Evolutionary conservation across 73 alveolate species (phyloP).

Genomic region (Diophrys appendiculata): DNA sequence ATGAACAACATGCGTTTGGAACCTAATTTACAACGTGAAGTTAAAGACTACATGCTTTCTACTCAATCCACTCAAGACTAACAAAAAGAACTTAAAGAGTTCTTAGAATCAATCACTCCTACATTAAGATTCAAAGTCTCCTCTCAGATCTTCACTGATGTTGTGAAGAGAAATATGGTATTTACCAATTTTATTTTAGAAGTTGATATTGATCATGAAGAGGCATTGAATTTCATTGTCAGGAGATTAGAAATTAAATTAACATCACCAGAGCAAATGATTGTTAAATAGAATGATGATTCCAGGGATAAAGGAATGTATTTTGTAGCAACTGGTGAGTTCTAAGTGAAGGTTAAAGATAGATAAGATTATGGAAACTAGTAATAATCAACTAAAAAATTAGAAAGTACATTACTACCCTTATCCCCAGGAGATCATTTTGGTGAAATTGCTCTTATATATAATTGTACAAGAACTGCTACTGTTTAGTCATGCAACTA

Average conservation of each 20-base stretch:
- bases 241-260: conserved; percentile 30
- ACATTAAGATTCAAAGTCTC: conserved; percentile 19
- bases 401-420: conserved; percentile 14
- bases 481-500: conserved; percentile 45
- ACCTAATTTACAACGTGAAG: conserved; percentile 12
- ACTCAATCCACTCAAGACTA: conserved; percentile 26
- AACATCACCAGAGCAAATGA: conserved; percentile 49
- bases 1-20: conserved; percentile 56
- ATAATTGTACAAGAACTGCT: conserved; percentile 59
- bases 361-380: conserved; percentile 4
- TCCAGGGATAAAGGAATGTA: conserved; percentile 20
- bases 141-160: conserved; percentile 40
- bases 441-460: conserved; percentile 55
- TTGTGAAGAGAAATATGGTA: conserved; percentile 29
- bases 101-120: conserved; percentile 34
- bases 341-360: conserved; percentile 49
- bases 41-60: conserved; percentile 33
- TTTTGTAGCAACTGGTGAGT: conserved; percentile 64
- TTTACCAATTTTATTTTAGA: not conserved
- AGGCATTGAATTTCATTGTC: conserved; percentile 15
- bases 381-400: no score
- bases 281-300: conserved; percentile 44
- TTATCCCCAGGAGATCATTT: conserved; percentile 49
- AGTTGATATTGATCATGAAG: not conserved
- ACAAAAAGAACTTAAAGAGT: conserved; percentile 43